Conservation (phyloP, 2,329 filamentous ascomycete genomes). For the Didymella lethalis region DNA sequence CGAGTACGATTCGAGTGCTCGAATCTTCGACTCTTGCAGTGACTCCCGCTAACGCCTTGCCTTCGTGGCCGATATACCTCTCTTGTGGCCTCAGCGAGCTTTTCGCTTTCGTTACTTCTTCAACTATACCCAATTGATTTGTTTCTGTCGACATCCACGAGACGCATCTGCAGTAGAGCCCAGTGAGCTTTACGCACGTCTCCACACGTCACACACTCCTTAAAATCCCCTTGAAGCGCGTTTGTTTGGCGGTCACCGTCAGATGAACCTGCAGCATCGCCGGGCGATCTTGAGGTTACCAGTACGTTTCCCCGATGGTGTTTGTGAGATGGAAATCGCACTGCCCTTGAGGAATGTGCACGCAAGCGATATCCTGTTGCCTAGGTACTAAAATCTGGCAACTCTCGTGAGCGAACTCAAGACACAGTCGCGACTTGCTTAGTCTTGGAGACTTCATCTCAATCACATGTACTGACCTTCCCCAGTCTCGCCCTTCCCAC, state of each 20-base stretch:
- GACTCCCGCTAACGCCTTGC: constrained; percentile 39
- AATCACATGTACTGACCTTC: constrained; percentile 29
- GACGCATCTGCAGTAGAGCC: constrained; percentile 25
- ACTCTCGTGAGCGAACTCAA: constrained; percentile 2
- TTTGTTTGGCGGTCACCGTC: constrained; percentile 92
- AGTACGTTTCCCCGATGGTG: constrained; percentile 60
- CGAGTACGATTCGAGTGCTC: constrained; percentile 35
- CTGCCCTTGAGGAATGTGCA: constrained; percentile 16
- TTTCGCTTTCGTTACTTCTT: constrained; percentile 27
- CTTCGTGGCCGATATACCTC: constrained; percentile 34
- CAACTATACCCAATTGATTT: constrained; percentile 20
- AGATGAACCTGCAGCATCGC: constrained; percentile 95
- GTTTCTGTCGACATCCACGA: constrained; percentile 16
- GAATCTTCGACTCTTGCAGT: constrained; percentile 36
- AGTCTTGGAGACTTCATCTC: not conserved
- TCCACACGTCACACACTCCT: constrained; percentile 26
- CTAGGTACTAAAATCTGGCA: constrained; percentile 22
- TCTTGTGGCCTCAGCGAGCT: constrained; percentile 40
- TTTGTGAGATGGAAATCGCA: constrained; percentile 16
- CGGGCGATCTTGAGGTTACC: constrained; percentile 64
- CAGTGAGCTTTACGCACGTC: constrained; percentile 26
- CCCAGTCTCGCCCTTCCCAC: constrained; percentile 58
- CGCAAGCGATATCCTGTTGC: constrained; percentile 31
- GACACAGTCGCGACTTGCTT: not conserved
- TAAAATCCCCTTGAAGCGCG: constrained; percentile 68